Percentiles rank a stretch among this genome's conserved stretches.
These are phyloP conservation scores for Arabidopsis arenosa DNA, from an alignment of 345 rosid species.

Conservation along the genomic window DNA sequence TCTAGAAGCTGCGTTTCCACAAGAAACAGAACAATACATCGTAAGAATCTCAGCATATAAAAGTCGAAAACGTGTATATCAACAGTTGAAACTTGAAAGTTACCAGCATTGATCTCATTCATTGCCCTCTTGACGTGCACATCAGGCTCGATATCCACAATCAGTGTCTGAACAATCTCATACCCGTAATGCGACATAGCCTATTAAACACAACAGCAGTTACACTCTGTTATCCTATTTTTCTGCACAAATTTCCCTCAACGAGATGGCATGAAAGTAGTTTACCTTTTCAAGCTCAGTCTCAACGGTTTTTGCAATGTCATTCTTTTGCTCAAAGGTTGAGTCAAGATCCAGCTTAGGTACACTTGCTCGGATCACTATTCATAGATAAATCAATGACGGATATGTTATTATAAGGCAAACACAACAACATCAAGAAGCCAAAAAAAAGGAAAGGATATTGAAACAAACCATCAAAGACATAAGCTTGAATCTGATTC, in stretches of 20 bases:
- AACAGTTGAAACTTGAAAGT: not conserved
- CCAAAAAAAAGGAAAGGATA: not conserved
- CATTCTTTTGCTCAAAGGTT: slow-evolving; percentile 67
- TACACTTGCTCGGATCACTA: slow-evolving; percentile 70
- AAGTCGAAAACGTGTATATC: not conserved
- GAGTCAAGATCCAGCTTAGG: slow-evolving; percentile 67
- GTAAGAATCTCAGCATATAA: not conserved
- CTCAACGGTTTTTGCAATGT: slow-evolving; percentile 66
- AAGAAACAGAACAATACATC: slow-evolving; percentile 16
- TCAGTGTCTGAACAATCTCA: slow-evolving; percentile 82
- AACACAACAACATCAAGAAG: slow-evolving; percentile 18
- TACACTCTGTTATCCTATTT: too few relatives aligned
- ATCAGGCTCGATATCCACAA: slow-evolving; percentile 80
- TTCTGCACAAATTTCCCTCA: not conserved
- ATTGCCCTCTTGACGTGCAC: slow-evolving; percentile 77
- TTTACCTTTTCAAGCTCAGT: slow-evolving; percentile 65
- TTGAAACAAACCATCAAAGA: slow-evolving; percentile 52
- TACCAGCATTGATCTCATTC: slow-evolving; percentile 84
- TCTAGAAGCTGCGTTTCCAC: slow-evolving; percentile 52
- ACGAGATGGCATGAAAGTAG: not conserved
- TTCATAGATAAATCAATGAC: not conserved
- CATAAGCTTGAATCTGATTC: slow-evolving; percentile 58
- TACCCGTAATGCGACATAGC: slow-evolving; percentile 82
- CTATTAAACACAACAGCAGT: slow-evolving; percentile 43
- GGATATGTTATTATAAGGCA: not conserved